Conservation (phyloP, 2,329 filamentous ascomycete genomes). For the Fusarium kyushuense region DNA sequence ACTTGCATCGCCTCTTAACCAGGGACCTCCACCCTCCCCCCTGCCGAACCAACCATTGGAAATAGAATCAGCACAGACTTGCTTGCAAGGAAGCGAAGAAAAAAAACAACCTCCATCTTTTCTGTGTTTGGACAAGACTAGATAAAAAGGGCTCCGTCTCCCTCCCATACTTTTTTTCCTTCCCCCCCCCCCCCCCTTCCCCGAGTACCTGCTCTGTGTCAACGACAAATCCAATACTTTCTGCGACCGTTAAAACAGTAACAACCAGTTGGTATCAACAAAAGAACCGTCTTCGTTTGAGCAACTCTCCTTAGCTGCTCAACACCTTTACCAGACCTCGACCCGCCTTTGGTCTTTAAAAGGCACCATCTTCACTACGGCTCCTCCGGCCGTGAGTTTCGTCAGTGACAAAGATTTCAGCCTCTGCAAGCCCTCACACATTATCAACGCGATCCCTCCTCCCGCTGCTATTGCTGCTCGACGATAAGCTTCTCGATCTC, state of each 20-base stretch:
- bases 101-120: slow-evolving; percentile 13
- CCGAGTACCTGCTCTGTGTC: slow-evolving; percentile 7
- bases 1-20: slow-evolving; percentile 2
- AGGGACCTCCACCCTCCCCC: slow-evolving; percentile 23
- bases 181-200: background rate
- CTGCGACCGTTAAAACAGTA: background rate
- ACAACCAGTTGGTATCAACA: background rate
- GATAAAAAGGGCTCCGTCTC: slow-evolving; percentile 36
- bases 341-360: slow-evolving; percentile 76
- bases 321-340: slow-evolving; percentile 30
- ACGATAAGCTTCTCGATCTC: slow-evolving; percentile 63
- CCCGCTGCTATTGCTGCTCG: slow-evolving; percentile 63
- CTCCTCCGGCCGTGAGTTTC: slow-evolving; percentile 70
- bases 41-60: slow-evolving; percentile 27
- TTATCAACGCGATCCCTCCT: slow-evolving; percentile 74
- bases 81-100: background rate
- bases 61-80: slow-evolving; percentile 27
- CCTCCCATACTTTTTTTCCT: background rate
- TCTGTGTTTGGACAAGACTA: slow-evolving; percentile 16
- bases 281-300: background rate
- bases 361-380: slow-evolving; percentile 71
- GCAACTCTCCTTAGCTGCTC: slow-evolving; percentile 25
- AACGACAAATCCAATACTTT: slow-evolving; percentile 1
- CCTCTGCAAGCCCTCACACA: slow-evolving; percentile 72
- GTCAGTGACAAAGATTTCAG: slow-evolving; percentile 78